phyloP scores from a whole-genome alignment of 305 asterid species.

The Stenogyne calaminthoides region DNA sequence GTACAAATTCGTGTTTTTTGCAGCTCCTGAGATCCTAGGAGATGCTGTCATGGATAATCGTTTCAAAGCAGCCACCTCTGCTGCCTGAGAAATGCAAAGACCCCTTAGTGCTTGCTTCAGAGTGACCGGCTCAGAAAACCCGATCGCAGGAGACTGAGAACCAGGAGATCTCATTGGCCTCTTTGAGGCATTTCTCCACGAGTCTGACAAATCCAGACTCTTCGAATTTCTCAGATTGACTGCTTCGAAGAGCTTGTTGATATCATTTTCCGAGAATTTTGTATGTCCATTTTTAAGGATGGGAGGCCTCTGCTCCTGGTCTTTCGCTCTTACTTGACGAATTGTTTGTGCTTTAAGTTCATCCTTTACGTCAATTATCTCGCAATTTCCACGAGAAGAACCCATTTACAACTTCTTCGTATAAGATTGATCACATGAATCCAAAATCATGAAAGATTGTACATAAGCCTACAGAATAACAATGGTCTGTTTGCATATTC shows the following conservation, averaged over 20 bases:
- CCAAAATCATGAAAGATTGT: conserved; percentile 12
- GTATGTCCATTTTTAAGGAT: conserved; percentile 46
- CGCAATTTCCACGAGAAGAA: conserved; percentile 57
- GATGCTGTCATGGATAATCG: conserved; percentile 68
- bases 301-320: conserved; percentile 50
- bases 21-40: conserved; percentile 67
- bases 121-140: conserved; percentile 84
- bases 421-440: conserved; percentile 19
- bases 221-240: conserved; percentile 63
- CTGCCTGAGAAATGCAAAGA: conserved; percentile 92
- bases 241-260: conserved; percentile 78
- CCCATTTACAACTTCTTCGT: conserved; percentile 51
- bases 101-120: conserved; percentile 91
- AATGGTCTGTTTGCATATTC: background rate
- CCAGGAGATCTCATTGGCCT: conserved; percentile 70
- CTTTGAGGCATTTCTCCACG: conserved; percentile 71
- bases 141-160: conserved; percentile 68
- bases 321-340: conserved; percentile 39
- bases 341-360: conserved; percentile 41
- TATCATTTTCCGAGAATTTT: conserved; percentile 59
- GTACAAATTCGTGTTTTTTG: conserved; percentile 41
- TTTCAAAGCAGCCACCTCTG: conserved; percentile 83
- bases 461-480: conserved; percentile 5
- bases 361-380: conserved; percentile 72
- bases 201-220: conserved; percentile 78